phyloP scores from a whole-genome alignment of 2,329 filamentous ascomycete species.

The Botryotinia calthae region DNA sequence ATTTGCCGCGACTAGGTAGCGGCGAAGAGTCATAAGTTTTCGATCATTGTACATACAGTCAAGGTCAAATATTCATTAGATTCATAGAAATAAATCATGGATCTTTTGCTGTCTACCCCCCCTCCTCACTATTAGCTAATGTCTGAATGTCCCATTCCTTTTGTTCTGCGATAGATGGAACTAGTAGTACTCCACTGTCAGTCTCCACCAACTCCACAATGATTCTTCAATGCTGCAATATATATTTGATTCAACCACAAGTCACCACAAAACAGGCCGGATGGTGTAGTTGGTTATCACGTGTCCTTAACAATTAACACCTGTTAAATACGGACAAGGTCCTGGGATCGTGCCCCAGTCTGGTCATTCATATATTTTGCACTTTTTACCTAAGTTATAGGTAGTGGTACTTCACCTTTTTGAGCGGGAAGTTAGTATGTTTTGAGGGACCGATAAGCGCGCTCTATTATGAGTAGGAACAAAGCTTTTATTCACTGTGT shows the following conservation, averaged over 20 bases:
- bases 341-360: conserved; percentile 11
- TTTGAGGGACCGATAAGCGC: not conserved
- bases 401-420: not conserved
- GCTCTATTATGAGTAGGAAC: not conserved
- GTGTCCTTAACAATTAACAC: conserved; percentile 5
- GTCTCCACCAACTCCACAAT: not conserved
- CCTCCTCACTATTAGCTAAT: no score
- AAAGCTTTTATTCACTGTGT: not conserved
- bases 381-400: no score
- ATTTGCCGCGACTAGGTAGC: not conserved
- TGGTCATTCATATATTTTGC: not conserved
- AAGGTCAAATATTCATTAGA: not conserved
- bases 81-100: not conserved
- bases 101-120: not conserved
- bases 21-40: not conserved
- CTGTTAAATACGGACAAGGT: conserved; percentile 7
- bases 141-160: not conserved
- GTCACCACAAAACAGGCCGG: not conserved
- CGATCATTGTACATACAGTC: no score
- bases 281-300: conserved; percentile 15
- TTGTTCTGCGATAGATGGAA: not conserved
- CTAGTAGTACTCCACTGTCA: not conserved
- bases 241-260: not conserved
- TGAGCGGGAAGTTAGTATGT: rapidly evolving
- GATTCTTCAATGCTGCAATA: not conserved